Conservation (phyloP, 495 filamentous ascomycete species). For the Penicillium silybi region DNA sequence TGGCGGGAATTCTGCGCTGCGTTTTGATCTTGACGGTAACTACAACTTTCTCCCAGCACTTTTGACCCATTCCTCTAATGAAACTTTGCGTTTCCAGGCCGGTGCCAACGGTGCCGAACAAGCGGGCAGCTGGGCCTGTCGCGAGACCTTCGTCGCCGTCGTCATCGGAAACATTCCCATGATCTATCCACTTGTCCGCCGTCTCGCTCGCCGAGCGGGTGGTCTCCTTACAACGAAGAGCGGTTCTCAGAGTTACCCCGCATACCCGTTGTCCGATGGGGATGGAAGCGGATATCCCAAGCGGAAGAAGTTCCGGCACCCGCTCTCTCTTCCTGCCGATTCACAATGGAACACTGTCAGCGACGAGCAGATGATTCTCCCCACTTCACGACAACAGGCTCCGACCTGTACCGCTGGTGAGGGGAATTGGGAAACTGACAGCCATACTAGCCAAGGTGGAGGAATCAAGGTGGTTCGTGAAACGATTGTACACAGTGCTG, state of each 20-base stretch:
- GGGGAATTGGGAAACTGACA: slow-evolving; percentile 22
- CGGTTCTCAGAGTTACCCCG: slow-evolving; percentile 15
- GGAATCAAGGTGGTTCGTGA: slow-evolving; percentile 29
- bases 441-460: slow-evolving; percentile 21
- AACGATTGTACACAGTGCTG: slow-evolving; percentile 26
- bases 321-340: slow-evolving; percentile 36
- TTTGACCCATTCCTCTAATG: neutral
- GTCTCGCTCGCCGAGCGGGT: slow-evolving; percentile 30
- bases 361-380: slow-evolving; percentile 40
- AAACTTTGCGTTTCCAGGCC: slow-evolving; percentile 18
- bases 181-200: slow-evolving; percentile 51
- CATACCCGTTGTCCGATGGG: slow-evolving; percentile 29
- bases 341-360: slow-evolving; percentile 36
- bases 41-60: neutral
- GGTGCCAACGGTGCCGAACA: slow-evolving; percentile 47
- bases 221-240: slow-evolving; percentile 21
- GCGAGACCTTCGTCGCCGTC: slow-evolving; percentile 60
- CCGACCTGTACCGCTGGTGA: slow-evolving; percentile 24
- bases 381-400: slow-evolving; percentile 24
- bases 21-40: slow-evolving; percentile 52
- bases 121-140: slow-evolving; percentile 59
- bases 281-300: slow-evolving; percentile 17
- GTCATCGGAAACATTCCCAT: slow-evolving; percentile 58
- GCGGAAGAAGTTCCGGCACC: slow-evolving; percentile 36
- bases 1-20: slow-evolving; percentile 56